A percentile compares a stretch with the other conserved stretches of the same genome.
phyloP scores from a whole-genome alignment of 352 stramenopile genomes.

The Phytopythium aichiense region DNA sequence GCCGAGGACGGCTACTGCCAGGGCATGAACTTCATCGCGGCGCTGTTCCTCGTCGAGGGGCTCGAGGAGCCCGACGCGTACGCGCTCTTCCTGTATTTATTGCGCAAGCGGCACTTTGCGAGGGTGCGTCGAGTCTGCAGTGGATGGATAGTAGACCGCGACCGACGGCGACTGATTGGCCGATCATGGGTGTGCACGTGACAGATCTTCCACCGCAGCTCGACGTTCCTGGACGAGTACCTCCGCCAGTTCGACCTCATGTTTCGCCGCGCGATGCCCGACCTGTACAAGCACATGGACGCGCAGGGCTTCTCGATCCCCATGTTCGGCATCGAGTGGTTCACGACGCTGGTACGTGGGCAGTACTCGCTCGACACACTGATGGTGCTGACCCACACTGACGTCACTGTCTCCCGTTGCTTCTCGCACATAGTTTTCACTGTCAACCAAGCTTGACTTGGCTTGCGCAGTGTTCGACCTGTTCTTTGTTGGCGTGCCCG shows the following conservation, averaged over 20 bases:
- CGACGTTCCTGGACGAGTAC: slow-evolving; percentile 84
- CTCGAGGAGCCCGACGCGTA: slow-evolving; percentile 79
- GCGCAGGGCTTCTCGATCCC: slow-evolving; percentile 65
- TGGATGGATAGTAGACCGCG: background rate
- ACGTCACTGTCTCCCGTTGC: background rate
- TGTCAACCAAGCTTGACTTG: slow-evolving; percentile 79
- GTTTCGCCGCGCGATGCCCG: slow-evolving; percentile 63
- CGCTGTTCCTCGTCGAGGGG: slow-evolving; percentile 79
- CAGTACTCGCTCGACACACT: background rate
- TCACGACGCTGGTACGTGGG: slow-evolving; percentile 64
- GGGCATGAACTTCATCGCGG: slow-evolving; percentile 89
- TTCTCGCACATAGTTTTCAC: slow-evolving; percentile 56
- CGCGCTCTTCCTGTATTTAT: slow-evolving; percentile 74
- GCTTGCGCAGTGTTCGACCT: slow-evolving; percentile 82
- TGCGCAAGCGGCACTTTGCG: slow-evolving; percentile 76
- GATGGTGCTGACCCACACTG: background rate
- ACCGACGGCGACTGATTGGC: background rate
- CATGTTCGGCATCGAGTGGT: slow-evolving; percentile 88
- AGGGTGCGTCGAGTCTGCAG: slow-evolving; percentile 16
- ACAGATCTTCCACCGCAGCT: slow-evolving; percentile 77
- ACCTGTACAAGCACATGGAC: slow-evolving; percentile 57
- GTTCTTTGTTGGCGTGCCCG: slow-evolving; percentile 74
- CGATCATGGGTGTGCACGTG: background rate
- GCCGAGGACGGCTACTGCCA: slow-evolving; percentile 84
- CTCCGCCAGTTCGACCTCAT: slow-evolving; percentile 74